phyloP scores from a whole-genome alignment of 352 stramenopile species.

The Pythium rhizo-oryzae region DNA sequence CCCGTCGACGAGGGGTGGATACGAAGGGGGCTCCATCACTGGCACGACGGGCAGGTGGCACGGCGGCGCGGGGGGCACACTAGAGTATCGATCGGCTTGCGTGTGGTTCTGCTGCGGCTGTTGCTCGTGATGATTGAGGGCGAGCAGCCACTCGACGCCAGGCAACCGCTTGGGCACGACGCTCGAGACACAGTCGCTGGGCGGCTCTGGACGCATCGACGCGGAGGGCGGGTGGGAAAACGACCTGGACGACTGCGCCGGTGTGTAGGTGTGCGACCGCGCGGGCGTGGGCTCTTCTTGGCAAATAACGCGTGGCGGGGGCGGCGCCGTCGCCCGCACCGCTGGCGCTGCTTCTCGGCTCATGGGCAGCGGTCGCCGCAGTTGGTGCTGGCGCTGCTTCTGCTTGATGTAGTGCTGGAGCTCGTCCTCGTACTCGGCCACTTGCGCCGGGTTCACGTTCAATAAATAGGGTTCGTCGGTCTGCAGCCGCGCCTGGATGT shows the following conservation, averaged over 20 bases:
- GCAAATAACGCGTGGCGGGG: neutral
- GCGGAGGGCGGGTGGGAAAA: neutral
- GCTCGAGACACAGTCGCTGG: neutral
- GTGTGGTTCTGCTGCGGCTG: neutral
- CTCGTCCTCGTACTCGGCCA: conserved; percentile 31
- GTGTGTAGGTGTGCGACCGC: neutral
- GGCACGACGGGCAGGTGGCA: neutral
- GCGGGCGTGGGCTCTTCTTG: neutral
- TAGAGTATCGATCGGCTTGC: neutral
- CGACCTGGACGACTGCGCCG: too few species aligned
- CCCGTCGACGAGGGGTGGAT: neutral
- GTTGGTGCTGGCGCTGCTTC: conserved; percentile 23
- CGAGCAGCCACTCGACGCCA: conserved; percentile 22
- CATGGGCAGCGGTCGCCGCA: conserved; percentile 15
- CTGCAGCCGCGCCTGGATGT: conserved; percentile 29
- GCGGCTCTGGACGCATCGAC: neutral
- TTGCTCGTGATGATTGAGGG: neutral
- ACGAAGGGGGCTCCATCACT: neutral
- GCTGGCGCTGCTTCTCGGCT: neutral
- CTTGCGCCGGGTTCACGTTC: conserved; percentile 22
- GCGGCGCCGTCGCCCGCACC: neutral
- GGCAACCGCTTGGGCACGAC: conserved; percentile 15
- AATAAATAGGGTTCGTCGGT: conserved; percentile 24
- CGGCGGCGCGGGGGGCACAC: neutral
- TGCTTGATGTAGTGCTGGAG: conserved; percentile 30